Conservation (phyloP, 805 yeast genomes). For the Lachancea kluyveri region DNA sequence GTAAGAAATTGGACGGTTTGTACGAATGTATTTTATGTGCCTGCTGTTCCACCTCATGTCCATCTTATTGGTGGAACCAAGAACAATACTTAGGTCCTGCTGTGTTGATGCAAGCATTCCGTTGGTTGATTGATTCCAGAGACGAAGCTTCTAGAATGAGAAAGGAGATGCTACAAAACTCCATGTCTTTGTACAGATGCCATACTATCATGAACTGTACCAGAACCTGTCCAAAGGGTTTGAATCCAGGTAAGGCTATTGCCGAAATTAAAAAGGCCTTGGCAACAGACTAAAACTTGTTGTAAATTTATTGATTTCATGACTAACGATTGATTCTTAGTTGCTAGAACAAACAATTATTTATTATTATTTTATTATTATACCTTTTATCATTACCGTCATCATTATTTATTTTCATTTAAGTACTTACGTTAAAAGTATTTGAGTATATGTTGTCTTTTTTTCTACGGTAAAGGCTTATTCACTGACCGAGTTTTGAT, state of each 20-base stretch:
- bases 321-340: not conserved
- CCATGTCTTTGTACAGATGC: conserved; percentile 97
- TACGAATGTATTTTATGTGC: conserved; percentile 98
- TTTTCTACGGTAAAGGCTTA: no score
- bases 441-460: no score
- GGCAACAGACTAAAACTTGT: conserved; percentile 73
- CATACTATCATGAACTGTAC: conserved; percentile 99
- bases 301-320: not conserved
- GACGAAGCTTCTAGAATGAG: conserved; percentile 82
- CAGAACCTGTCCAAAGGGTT: conserved; percentile 95
- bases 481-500: no score
- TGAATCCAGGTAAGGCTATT: conserved; percentile 96
- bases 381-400: not conserved
- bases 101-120: conserved; percentile 96
- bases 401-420: conserved; percentile 3
- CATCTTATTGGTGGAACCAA: conserved; percentile 99
- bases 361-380: conserved; percentile 2
- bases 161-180: conserved; percentile 86
- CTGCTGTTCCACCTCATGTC: conserved; percentile 97
- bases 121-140: conserved; percentile 97
- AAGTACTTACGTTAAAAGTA: no score
- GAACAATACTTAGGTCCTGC: conserved; percentile 99
- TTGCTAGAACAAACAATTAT: conserved; percentile 1
- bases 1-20: conserved; percentile 93
- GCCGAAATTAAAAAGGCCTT: conserved; percentile 94